Evolutionary conservation across 768 basidiomycete species (phyloP), one percentile per base, ranked within the genome.

Genomic region (Hortiboletus flavorubellus): DNA sequence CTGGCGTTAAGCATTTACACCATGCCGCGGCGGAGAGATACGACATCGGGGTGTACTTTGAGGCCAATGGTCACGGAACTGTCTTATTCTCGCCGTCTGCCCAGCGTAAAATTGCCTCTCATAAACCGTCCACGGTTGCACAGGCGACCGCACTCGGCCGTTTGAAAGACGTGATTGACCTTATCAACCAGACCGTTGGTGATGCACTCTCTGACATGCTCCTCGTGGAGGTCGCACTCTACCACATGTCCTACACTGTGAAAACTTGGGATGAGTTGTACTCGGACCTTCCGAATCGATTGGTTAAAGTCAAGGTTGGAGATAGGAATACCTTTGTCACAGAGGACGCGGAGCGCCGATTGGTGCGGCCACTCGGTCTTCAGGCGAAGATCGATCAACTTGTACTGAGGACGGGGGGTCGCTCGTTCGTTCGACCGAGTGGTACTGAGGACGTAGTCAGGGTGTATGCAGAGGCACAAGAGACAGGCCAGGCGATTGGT

Each of bases 51-150:
- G 92, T 99, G 43, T 99, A 99, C 74, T 99, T 99, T 65, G 97
- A 99, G 72, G 97, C 97, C 34, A 99, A 99, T 68, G 97, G 97
- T 3, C 97, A 99, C 64, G 97, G 97, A 33, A 99, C 97, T 3
- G 93, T 98, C 45, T 73, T 98, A 52, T 98, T 99, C 76, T 98
- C 97, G 12, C 81, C 79, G 8, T 69, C 80, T 18, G 89, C 93
- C 4, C 79, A 87, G 53, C 75, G 82, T 23, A 80, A 70, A 43
- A 77, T 99, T 39, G 64, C 74, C 31, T 72, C 75, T 23, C 76
- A 91, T 65, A 77, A 89, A 60, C 88, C 96, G 2, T 81, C 84
- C 39, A 91, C 91, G 2, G 86, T 91, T 21, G 88, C 89, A 10
- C 92, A 96, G 63, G 83, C 82, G 18, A 89, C 85, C 18, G 89